A percentile compares a stretch with the other conserved stretches of the same genome.
Conservation (phyloP, 176 grass and related monocot genomes). For the Alopecurus myosuroides region DNA sequence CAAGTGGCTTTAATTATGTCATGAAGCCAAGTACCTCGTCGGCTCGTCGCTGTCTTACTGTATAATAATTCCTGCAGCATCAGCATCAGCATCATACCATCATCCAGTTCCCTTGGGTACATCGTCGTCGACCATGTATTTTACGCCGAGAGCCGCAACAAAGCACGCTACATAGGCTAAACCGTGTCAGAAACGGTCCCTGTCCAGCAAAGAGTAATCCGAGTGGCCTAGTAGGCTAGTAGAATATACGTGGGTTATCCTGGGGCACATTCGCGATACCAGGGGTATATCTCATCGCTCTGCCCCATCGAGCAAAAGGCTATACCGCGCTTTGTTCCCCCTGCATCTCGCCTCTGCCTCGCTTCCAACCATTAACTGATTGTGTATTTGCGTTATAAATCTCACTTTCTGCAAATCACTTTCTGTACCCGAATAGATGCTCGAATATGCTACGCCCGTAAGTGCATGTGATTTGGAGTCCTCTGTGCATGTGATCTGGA, state of each 20-base stretch:
- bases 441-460: background rate
- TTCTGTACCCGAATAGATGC: background rate
- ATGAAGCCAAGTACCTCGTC: background rate
- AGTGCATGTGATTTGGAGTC: background rate
- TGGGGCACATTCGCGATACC: background rate
- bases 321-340: background rate
- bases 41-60: background rate
- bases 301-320: background rate
- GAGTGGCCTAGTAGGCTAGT: background rate
- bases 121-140: background rate
- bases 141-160: slow-evolving; percentile 2
- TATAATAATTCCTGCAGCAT: background rate
- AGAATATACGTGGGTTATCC: background rate
- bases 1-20: background rate
- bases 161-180: background rate
- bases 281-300: background rate
- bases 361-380: background rate
- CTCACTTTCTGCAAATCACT: background rate
- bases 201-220: background rate
- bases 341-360: background rate
- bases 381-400: background rate
- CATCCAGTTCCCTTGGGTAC: background rate
- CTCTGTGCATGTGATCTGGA: background rate
- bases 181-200: background rate
- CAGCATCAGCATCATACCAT: background rate